Base-by-base conservation (phyloP, 2,329 filamentous ascomycete species). In the Colletotrichum orbiculare region DNA sequence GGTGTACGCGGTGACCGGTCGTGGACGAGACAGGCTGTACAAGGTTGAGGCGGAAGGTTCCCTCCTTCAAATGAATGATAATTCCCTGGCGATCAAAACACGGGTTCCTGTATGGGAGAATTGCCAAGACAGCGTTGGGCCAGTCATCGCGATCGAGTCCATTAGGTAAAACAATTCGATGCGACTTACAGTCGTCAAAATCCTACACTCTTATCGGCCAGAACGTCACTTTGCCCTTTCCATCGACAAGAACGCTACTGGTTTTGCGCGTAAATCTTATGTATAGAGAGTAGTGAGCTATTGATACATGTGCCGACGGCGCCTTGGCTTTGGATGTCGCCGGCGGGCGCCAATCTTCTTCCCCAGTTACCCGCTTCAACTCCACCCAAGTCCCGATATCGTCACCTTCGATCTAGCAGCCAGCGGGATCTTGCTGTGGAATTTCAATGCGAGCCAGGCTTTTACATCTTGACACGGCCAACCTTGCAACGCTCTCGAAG, bases 321-420 rank as follows among this genome's bases (percentile, higher is more conserved):
- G 46, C 5, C 33, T 49, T 49, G 48, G 48, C 48, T 12, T 9
- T 50, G 15, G 34, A 13, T 35, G n/a, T 50, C 48, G 48, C 48
- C 48, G 48, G 35, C 48, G 48, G 48, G 48, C 48, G 34, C 48
- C 34, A 34, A 6, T 12, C n/a, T 25, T 8, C 7, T 38, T 15
- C n/a, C 11, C 46, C 25, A 13, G 46, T 17, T 34, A 34, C 2
- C 46, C 46, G 46, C 25, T 48, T 33, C 46, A 2, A 17, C 17
- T 47, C 6, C 6, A 25, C n/a, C 11, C 17, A 34, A 17, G 6
- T 4, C 42, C 4, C 13, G 42, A n/a, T 15, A 43, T 25, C 4
- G 25, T 25, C 25, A 25, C 4, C 25, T 17, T 17, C 15, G 15
- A 17, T 17, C 15, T 5, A 25, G 4, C 25, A 15, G 15, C 42